Conservation (phyloP, 2,329 filamentous ascomycete genomes). For the Cladophialophora immunda region DNA sequence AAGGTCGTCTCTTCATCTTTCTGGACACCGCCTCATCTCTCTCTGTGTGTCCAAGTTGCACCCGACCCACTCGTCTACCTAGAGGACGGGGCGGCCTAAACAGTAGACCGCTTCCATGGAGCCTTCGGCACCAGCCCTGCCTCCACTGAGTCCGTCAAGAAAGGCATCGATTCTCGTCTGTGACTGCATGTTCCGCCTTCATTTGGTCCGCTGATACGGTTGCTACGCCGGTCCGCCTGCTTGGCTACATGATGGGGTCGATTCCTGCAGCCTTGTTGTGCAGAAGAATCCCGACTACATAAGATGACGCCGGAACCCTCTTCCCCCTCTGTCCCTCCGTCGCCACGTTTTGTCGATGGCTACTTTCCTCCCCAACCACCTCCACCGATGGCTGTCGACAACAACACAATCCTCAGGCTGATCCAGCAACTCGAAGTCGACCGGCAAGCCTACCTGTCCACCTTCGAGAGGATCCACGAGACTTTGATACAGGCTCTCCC, state of each 20-base stretch:
- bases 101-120: conserved; percentile 7
- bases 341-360: conserved; percentile 29
- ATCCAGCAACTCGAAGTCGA: conserved; percentile 40
- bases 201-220: conserved; percentile 1
- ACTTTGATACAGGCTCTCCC: conserved; percentile 37
- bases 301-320: conserved; percentile 27
- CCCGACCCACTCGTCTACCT: conserved; percentile 3
- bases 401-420: conserved; percentile 34
- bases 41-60: background rate
- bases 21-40: background rate
- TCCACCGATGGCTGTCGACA: conserved; percentile 39
- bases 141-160: background rate
- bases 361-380: conserved; percentile 28
- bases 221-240: conserved; percentile 12
- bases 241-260: conserved; percentile 26
- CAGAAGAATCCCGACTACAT: conserved; percentile 10
- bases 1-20: background rate
- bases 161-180: background rate
- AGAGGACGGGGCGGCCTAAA: background rate
- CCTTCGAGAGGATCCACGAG: conserved; percentile 39
- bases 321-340: conserved; percentile 13
- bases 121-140: background rate
- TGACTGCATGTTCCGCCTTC: background rate
- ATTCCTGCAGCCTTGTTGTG: conserved; percentile 21
- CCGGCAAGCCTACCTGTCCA: conserved; percentile 37